These are phyloP conservation scores for Pythium utonaiense DNA, from an alignment of 352 stramenopile genomes.

Conservation along the genomic window DNA sequence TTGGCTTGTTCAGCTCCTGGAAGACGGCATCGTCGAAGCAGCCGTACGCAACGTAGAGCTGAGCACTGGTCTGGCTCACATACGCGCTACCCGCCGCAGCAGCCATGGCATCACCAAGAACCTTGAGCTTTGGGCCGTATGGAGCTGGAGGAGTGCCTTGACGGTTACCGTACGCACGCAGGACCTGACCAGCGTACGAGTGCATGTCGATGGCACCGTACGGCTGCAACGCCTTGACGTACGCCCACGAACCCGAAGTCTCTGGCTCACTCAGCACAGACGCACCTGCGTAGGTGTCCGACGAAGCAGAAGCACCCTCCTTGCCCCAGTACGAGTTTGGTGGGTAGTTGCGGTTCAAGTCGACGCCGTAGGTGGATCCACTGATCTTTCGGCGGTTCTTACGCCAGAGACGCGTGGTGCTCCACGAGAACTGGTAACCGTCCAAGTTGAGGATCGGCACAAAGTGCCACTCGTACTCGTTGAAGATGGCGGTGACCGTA, in stretches of 20 bases:
- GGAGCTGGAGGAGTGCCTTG: constrained; percentile 9
- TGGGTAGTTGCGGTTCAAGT: constrained; percentile 31
- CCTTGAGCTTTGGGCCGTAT: constrained; percentile 21
- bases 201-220: constrained; percentile 26
- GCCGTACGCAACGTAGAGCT: constrained; percentile 30
- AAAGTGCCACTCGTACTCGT: constrained; percentile 28
- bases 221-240: constrained; percentile 18
- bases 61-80: constrained; percentile 8
- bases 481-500: constrained; percentile 15
- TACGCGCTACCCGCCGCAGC: constrained; percentile 8
- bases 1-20: constrained; percentile 23
- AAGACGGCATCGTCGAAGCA: constrained; percentile 29
- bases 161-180: constrained; percentile 24
- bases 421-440: constrained; percentile 17
- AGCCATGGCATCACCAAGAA: constrained; percentile 14
- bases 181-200: constrained; percentile 22
- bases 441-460: constrained; percentile 33
- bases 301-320: background rate
- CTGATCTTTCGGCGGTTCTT: constrained; percentile 27
- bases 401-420: constrained; percentile 21
- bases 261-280: constrained; percentile 27
- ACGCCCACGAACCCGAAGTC: constrained; percentile 21
- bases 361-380: constrained; percentile 16
- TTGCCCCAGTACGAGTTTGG: constrained; percentile 17
- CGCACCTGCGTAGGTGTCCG: constrained; percentile 21